Conservation (phyloP, 2,329 filamentous ascomycete genomes). For the Zymoseptoria crescenta region DNA sequence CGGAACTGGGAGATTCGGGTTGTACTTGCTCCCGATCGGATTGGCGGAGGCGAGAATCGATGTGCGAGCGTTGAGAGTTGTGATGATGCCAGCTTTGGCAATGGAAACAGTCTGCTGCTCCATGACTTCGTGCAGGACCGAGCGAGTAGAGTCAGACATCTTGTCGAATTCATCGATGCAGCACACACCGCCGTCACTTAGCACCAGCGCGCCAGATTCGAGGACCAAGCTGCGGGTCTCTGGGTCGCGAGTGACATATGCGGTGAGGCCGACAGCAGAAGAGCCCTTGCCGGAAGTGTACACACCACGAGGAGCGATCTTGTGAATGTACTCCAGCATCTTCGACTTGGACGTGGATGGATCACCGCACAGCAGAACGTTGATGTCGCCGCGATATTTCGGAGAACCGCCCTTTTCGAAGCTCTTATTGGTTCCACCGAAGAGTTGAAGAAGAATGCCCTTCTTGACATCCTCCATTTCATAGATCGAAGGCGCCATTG, state of each 20-base stretch:
- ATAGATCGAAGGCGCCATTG: conserved; percentile 88
- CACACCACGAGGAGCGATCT: conserved; percentile 84
- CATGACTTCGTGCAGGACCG: conserved; percentile 73
- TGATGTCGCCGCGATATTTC: conserved; percentile 94
- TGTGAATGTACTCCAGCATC: conserved; percentile 87
- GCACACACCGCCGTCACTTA: conserved; percentile 68
- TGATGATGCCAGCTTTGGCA: conserved; percentile 71
- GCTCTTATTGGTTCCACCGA: conserved; percentile 95
- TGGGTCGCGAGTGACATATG: conserved; percentile 68
- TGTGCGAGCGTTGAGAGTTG: conserved; percentile 87
- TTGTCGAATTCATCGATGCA: conserved; percentile 77
- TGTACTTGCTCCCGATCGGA: conserved; percentile 96
- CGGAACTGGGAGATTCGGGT: conserved; percentile 87
- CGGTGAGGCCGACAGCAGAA: conserved; percentile 67
- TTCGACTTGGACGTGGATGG: conserved; percentile 96
- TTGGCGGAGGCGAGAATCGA: conserved; percentile 96
- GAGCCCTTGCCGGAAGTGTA: conserved; percentile 72
- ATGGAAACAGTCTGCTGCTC: conserved; percentile 74
- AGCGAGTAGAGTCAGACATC: conserved; percentile 67
- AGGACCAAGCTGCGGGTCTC: conserved; percentile 67
- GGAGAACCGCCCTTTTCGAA: conserved; percentile 95
- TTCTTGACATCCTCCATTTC: conserved; percentile 99
- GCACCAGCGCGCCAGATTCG: conserved; percentile 64
- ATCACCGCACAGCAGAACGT: conserved; percentile 91
- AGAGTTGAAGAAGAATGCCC: conserved; percentile 90